phyloP scores from a whole-genome alignment of 1,284 basidiomycete species.

The Ceratobasidium sp. region DNA sequence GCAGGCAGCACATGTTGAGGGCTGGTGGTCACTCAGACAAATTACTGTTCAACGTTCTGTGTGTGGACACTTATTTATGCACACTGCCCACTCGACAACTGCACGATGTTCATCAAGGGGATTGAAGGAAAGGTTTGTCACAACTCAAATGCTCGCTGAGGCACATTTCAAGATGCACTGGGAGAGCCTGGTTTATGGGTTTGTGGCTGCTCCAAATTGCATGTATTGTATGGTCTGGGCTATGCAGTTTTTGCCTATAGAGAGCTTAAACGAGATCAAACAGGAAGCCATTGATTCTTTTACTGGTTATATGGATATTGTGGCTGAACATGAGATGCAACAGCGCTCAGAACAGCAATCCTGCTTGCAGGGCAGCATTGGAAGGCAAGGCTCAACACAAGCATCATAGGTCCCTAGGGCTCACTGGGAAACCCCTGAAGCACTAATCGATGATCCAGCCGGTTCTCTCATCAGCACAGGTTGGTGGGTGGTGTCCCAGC shows the following conservation, averaged over 20 bases:
- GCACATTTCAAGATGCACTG: not conserved
- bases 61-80: not conserved
- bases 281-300: slow-evolving; percentile 15
- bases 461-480: not conserved
- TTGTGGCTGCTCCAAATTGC: not conserved
- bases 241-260: not conserved
- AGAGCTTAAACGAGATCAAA: not conserved
- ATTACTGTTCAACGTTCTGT: not conserved
- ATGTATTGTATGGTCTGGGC: slow-evolving; percentile 20
- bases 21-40: not conserved
- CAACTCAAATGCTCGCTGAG: not conserved
- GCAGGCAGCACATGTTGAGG: not conserved
- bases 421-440: too few species aligned
- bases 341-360: not conserved
- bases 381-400: not conserved
- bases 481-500: not conserved
- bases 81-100: not conserved
- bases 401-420: not conserved
- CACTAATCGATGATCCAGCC: not conserved
- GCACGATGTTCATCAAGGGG: not conserved
- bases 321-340: not conserved
- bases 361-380: not conserved
- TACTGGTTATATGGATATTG: not conserved
- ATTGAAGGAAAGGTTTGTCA: slow-evolving; percentile 4
- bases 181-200: slow-evolving; percentile 1